Evolutionary conservation across 768 basidiomycete genomes (phyloP), one percentile per base, ranked within the genome.

Genomic region (Psilocybe sp.): DNA sequence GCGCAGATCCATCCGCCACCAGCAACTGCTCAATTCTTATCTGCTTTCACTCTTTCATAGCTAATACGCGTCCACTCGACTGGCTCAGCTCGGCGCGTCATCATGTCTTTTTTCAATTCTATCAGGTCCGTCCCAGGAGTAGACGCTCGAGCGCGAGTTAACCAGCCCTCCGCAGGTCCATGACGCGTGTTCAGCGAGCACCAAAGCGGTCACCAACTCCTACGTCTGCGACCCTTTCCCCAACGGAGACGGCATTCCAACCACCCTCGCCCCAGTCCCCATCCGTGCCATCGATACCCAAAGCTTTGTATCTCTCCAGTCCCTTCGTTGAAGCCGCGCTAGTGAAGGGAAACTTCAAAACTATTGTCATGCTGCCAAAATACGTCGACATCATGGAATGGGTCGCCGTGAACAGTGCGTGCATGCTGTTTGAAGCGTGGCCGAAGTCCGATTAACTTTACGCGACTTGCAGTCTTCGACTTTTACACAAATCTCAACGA

Each of bases 301-400:
- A 88, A 58, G 84, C 90, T 4, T 72, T 98, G 20, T 97, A 95
- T 67, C 77, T 98, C 8, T 93, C 89, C 69, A 90, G 90, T 58
- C 96, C 96, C 3, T 99, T 99, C 64, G 94, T 96, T 46, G 95
- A 97, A 63, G 92, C 95, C 1, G 92, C 96, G 0, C 79, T 99
- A 28, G 95, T 99, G 56, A 98, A 97, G 66, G 97, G 79, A 19
- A 96, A 94, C 66, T 98, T 98, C 76, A 98, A 98, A 72, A 98
- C 95, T 1, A 98, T 99, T 58, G 94, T 98, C 41, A 77, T 80
- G 75, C 80, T 95, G 31, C 97, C 97, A 14, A 97, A 96, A 64
- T 98, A 96, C 63, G 91, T 94, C n/a, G 92, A 97, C 69, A 89
- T 94, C 47, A 96, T 93, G 83, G 94, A 98, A 68, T 98, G 94